Base-by-base conservation (phyloP, 176 grass and related monocot genomes). In the Musa itinerans region DNA sequence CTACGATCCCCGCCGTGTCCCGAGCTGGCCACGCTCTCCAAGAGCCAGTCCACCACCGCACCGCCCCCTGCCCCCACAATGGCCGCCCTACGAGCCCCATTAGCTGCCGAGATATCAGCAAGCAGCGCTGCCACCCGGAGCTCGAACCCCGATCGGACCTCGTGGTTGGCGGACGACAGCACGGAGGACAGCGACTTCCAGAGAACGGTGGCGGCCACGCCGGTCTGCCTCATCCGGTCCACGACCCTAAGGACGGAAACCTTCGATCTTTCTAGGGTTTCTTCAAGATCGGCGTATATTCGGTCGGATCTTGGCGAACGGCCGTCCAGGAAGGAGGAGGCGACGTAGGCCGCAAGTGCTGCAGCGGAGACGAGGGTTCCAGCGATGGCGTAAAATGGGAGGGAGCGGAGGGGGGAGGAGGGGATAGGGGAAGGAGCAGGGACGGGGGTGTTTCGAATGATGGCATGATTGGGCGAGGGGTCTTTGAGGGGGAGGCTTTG, bases 121-220 rank as follows among this genome's bases (percentile, higher is more conserved):
- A 97, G 85, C 54, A 97, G 86, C 59, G 94, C 87, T 22, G 94
- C 90, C 72, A 97, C 94, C 24, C 90, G 88, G 51, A 93, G 80
- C 73, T 97, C 94, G 86, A 97, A 97, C 15, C 94, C 94, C 0
- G 88, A 85, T 10, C 90, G 77, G 69, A 97, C 94, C 72, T 88
- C 94, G 26, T 97, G 94, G 74, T 97, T 97, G 14, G 94, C 94
- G 22, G 94, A 93, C 11, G 94, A 93, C 1, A 97, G 78, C 53
- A 97, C 78, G 48, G 94, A 97, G 24, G 74, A 15, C 43, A 97
- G 90, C 14, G 90, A 93, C 79, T 81, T 86, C 83, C 81, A 93
- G 16, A 97, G 86, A 68, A 97, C 88, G 21, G 84, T 63, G n/a
- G 86, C 78, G 10, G 94, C 94, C 2, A 88, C 71, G 26, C 80